Base-by-base conservation (phyloP, 331 rosid species). In the Spiraea crenata region DNA sequence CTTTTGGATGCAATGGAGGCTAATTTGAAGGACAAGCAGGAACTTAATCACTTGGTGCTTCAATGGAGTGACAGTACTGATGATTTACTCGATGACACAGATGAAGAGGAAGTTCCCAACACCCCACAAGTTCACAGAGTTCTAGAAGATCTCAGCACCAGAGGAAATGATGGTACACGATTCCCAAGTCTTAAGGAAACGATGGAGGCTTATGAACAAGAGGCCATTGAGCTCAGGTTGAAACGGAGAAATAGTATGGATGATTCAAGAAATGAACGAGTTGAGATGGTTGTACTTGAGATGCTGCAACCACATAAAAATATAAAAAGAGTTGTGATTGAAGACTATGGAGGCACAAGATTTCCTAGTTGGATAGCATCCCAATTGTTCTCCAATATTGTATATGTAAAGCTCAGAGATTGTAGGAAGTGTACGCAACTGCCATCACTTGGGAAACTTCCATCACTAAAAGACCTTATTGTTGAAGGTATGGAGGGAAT, bases 321-420 rank as follows among this genome's bases (percentile, higher is more conserved):
- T 16, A 54, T 67, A 12, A 72, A 67, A 57, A 3, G 44, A 11
- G 42, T 78, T 66, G 61, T 44, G 11, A 73, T 78, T 1, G 31
- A 45, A 40, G 82, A 78, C 38, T 78, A 67, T 7, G 82, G 75
- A 60, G 82, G 82, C 56, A 73, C 60, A 35, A 72, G 0, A 37
- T 73, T 78, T 49, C 78, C 82, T 45, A 52, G 71, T 51, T 78
- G 82, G 82, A 61, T 73, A 35, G 78, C 63, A 11, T 78, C 75
- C 8, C 71, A 78, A 17, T 15, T 60, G 74, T 52, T 78, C 74
- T 78, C 65, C 7, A 78, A 45, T 44, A 49, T 78, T 14, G 5
- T 20, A 35, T 19, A 17, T 74, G 4, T 78, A 19, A 72, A 57
- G 34, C 44, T 73, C 9, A 67, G 59, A 14, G 15, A 72, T 1